A percentile compares a stretch with the other conserved stretches of the same genome.
Conservation (phyloP, 1,284 basidiomycete species). For the Pseudozyma tsukubaensis region DNA sequence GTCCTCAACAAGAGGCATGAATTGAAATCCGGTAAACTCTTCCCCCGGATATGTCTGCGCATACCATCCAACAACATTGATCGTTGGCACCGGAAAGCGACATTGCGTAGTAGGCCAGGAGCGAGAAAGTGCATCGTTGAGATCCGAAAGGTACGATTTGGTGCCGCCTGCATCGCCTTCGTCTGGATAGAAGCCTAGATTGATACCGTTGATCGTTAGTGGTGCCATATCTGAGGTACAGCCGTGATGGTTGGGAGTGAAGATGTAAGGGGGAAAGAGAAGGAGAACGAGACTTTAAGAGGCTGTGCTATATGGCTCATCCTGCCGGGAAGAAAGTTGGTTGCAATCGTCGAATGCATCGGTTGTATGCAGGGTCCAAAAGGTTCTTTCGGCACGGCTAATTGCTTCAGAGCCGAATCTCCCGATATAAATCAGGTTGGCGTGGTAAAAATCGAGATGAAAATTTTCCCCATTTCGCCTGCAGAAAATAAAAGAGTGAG, state of each 20-base stretch:
- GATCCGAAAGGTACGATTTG: slow-evolving; percentile 33
- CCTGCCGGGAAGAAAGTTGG: too few species aligned
- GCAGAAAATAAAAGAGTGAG: background rate
- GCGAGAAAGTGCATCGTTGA: slow-evolving; percentile 25
- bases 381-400: too few species aligned
- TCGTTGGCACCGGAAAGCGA: slow-evolving; percentile 1
- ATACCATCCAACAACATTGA: slow-evolving; percentile 38
- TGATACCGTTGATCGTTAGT: slow-evolving; percentile 14
- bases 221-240: background rate
- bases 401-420: slow-evolving; percentile 19
- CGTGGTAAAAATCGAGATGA: slow-evolving; percentile 19
- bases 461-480: slow-evolving; percentile 12
- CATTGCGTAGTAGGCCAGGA: background rate
- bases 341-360: too few species aligned
- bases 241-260: background rate
- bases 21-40: slow-evolving; percentile 30
- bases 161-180: slow-evolving; percentile 43
- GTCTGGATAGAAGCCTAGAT: slow-evolving; percentile 40
- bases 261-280: background rate
- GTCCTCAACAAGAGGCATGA: slow-evolving; percentile 38
- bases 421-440: background rate
- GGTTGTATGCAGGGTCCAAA: too few species aligned
- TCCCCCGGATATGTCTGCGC: slow-evolving; percentile 36
- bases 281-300: background rate
- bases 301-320: too few species aligned